Evolutionary conservation across 2,329 filamentous ascomycete genomes (phyloP), one percentile per base, ranked within the genome.

Genomic region (Ploettnerulaceae sp.): DNA sequence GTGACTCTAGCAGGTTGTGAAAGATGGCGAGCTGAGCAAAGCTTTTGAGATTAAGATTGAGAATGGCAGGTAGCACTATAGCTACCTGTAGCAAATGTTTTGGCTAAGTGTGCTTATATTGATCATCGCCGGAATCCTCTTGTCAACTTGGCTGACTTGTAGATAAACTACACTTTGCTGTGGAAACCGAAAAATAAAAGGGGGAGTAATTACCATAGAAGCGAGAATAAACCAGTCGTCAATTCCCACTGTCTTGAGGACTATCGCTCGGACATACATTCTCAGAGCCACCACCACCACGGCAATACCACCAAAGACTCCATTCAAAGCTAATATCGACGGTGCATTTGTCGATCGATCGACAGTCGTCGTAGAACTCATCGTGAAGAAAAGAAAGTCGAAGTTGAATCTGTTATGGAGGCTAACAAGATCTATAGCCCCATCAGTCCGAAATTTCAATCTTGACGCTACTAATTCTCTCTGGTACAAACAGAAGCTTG

Each of bases 201-300:
- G 26, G 15, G 14, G 7, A 20, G 21, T 5, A 65, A 63, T 52
- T 53, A 73, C 63, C 61, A 66, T 64, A 3, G 71, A 67, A 3
- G 60, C 47, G 1, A 69, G 39, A 55, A 75, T 74, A 2, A 69
- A 51, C 48, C 64, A 71, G 55, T 77, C 73, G 58, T 77, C 73
- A 2, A 57, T 32, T 1, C 72, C 71, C 38, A 72, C 62, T 12
- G 67, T 67, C 31, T 68, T 70, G 26, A 75, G 57, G 61, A 75
- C 69, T 6, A 59, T 50, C 6, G 63, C 42, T 20, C 73, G 64
- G 14, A 74, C 72, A 54, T 70, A 73, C 22, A 67, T 59, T 32
- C 70, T 64, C 8, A 67, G 54, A 4, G 66, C 4, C 4, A 71
- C 66, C 1, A 66, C 54, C 3, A 69, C 5, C 2, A 64, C 49